Conservation (phyloP, 2,329 filamentous ascomycete species). For the Fusarium duplospermum region DNA sequence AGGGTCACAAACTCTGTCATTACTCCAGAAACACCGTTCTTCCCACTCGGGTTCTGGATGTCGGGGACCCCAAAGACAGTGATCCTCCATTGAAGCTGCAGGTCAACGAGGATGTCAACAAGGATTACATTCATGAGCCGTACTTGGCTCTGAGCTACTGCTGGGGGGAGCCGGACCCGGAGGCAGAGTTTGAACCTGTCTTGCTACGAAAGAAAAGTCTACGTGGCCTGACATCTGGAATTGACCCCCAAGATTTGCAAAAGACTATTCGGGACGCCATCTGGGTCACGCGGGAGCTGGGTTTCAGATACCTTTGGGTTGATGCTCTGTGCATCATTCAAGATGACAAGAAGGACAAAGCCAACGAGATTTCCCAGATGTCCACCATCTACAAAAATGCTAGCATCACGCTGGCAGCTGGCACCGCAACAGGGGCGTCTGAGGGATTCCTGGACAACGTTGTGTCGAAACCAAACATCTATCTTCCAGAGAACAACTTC, state of each 20-base stretch:
- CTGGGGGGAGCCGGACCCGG: background rate
- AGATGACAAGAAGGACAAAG: background rate
- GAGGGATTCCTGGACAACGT: background rate
- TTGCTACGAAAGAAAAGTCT: background rate
- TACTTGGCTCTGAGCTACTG: constrained; percentile 1
- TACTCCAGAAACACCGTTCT: background rate
- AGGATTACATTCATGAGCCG: background rate
- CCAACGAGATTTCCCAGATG: background rate
- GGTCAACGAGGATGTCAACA: background rate
- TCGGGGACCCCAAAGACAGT: background rate
- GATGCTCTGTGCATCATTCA: background rate
- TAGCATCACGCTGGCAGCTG: background rate
- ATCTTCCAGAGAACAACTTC: background rate
- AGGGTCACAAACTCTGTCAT: background rate
- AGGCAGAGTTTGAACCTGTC: background rate
- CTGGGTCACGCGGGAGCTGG: background rate
- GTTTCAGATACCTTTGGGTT: background rate
- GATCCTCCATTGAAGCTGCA: background rate
- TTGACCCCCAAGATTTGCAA: background rate
- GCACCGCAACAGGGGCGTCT: background rate
- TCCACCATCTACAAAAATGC: constrained; percentile 2
- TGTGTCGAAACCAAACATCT: background rate
- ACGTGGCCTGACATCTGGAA: background rate
- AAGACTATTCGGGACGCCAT: background rate
- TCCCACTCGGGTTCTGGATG: background rate